Percentiles rank a stretch among this genome's conserved stretches.
These are phyloP conservation scores for Apiotrichum gracile DNA, from an alignment of 1,284 basidiomycete species.

Conservation along the genomic window DNA sequence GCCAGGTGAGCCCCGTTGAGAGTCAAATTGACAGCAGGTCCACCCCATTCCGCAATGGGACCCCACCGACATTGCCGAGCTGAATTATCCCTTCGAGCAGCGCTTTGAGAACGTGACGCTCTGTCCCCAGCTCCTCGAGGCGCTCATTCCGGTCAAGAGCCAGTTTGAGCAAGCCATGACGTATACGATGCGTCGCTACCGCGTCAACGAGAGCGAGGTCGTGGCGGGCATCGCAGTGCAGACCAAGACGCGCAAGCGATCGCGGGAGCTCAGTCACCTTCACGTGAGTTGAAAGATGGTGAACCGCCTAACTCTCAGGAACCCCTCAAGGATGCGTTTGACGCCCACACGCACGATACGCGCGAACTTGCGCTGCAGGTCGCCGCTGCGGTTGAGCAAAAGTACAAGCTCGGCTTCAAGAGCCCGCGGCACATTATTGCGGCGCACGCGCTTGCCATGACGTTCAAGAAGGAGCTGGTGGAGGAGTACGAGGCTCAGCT, in stretches of 20 bases:
- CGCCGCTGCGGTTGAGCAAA: conserved; percentile 7
- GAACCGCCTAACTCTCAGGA: conserved; percentile 19
- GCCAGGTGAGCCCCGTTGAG: conserved; percentile 21
- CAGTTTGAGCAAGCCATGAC: conserved; percentile 32
- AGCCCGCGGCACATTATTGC: conserved; percentile 31
- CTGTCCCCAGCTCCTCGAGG: conserved; percentile 22
- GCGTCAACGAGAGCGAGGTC: conserved; percentile 35
- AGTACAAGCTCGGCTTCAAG: background rate
- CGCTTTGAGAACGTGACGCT: conserved; percentile 20
- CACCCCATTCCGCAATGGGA: conserved; percentile 30
- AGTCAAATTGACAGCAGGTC: conserved; percentile 18
- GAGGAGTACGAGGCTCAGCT: conserved; percentile 23
- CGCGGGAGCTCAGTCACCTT: conserved; percentile 20
- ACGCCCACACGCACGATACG: conserved; percentile 17
- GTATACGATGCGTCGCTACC: conserved; percentile 36
- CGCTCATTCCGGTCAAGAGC: conserved; percentile 31
- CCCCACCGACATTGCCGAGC: conserved; percentile 22
- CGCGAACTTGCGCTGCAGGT: conserved; percentile 17
- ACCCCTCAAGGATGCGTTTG: conserved; percentile 29
- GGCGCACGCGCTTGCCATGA: conserved; percentile 35
- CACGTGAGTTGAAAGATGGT: background rate
- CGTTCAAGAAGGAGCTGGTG: conserved; percentile 29
- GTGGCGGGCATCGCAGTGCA: conserved; percentile 33
- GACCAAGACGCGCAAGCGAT: conserved; percentile 32
- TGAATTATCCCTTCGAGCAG: conserved; percentile 21